Evolutionary conservation across 2,329 filamentous ascomycete species (phyloP), one percentile per base, ranked within the genome.

Genomic region (Massarina eburnea): DNA sequence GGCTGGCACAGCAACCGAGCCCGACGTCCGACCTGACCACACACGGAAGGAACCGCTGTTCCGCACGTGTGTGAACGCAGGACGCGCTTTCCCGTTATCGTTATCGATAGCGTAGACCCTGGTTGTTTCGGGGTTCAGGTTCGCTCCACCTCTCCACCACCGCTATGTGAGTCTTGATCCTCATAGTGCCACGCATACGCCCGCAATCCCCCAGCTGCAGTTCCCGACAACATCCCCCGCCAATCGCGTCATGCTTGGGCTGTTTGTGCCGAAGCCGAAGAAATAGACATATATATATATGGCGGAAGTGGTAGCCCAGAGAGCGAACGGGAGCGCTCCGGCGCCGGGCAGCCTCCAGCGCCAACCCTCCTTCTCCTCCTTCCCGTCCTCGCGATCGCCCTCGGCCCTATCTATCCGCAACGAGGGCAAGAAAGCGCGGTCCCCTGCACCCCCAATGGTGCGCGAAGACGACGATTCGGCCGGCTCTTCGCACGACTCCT

Each of bases 351-450:
- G 46, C 26, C 57, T 70, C 33, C 67, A 69, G 56, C 71, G 71
- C 40, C 70, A 73, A 49, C 64, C 70, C 41, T 74, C 72, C 46
- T 71, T 72, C 54, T 73, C 72, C 43, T 73, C 70, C 39, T 72
- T 73, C 41, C 66, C 72, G 12, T 55, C 69, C 43, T 69, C 68
- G 43, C 62, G 70, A 49, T 70, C 68, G 14, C 66, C 66, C 20
- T 72, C 71, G 37, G 61, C 64, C 12, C 51, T 62, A 39, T 71
- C 71, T 32, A 52, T 59, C 34, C 66, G 64, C 52, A 68, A 67
- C 47, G 65, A 63, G 49, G 49, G 50, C 42, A 57, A 55, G 43
- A 64, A 66, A 27, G 55, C 57, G 27, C 64, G 63, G 48, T 70
- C 68, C 24, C 66, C 68, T 27, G 62, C 67, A 45, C 65, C 68